These are phyloP conservation scores for Capsicum baccatum DNA, from an alignment of 257 asterid genomes.

Conservation along the genomic window DNA sequence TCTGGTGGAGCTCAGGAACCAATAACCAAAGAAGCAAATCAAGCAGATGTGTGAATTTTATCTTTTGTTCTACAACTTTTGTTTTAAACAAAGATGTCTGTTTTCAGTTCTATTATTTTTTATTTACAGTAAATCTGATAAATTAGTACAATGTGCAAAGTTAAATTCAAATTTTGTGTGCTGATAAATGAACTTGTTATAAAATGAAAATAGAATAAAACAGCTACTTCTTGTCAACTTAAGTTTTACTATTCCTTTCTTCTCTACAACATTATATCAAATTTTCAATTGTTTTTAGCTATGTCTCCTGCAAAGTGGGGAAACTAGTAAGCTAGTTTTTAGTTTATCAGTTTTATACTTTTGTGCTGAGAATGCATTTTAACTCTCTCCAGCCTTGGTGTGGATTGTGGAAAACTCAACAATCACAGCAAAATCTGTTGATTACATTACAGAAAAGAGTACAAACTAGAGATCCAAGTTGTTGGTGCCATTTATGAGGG, in stretches of 20 bases:
- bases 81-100: not conserved
- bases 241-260: not conserved
- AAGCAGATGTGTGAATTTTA: no score
- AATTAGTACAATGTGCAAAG: not conserved
- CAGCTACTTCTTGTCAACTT: not conserved
- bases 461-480: no score
- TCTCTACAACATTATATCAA: not conserved
- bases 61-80: no score
- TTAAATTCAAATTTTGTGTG: not conserved
- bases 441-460: no score
- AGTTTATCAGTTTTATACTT: no score
- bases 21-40: not conserved
- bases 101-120: not conserved
- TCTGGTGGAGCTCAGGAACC: constrained; percentile 1
- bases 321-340: not conserved
- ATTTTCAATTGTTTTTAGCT: not conserved
- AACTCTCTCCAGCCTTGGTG: no score
- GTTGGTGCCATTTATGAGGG: no score
- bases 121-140: not conserved
- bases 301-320: not conserved
- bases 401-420: no score
- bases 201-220: not conserved
- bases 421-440: no score
- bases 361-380: no score
- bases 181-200: not conserved